Conservation (phyloP, 2,329 filamentous ascomycete genomes). For the Aspergillus texensis region DNA sequence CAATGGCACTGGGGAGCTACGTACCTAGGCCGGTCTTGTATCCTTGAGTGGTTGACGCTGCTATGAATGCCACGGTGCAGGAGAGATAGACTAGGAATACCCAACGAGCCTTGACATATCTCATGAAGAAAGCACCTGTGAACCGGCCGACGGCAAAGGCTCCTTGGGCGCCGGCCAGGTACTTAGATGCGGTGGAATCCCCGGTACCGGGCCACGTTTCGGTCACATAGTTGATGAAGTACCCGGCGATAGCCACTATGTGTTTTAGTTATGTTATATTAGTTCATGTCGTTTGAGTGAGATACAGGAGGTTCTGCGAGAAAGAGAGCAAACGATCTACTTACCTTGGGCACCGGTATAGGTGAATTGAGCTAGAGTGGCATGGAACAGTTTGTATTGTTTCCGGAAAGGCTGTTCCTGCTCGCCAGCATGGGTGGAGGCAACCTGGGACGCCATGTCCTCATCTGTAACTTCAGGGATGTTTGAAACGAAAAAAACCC, state of each 20-base stretch:
- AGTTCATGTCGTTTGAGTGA: not conserved
- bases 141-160: conserved; percentile 75
- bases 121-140: conserved; percentile 67
- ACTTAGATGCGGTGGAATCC: conserved; percentile 64
- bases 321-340: not conserved
- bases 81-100: conserved; percentile 71
- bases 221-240: conserved; percentile 74
- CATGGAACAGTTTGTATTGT: conserved; percentile 76
- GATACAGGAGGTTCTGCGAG: not conserved
- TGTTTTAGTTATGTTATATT: not conserved
- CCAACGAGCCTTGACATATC: conserved; percentile 66
- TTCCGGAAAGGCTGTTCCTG: conserved; percentile 65
- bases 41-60: conserved; percentile 51
- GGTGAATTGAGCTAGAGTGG: conserved; percentile 74
- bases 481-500: conserved; percentile 66
- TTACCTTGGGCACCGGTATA: conserved; percentile 75
- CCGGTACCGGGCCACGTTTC: conserved; percentile 60
- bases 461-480: conserved; percentile 74
- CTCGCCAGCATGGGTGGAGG: conserved; percentile 57
- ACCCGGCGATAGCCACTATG: conserved; percentile 53
- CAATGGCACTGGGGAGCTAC: not conserved
- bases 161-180: conserved; percentile 73
- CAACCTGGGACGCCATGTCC: conserved; percentile 67
- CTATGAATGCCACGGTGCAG: conserved; percentile 62
- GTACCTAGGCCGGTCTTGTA: conserved; percentile 52